These are phyloP conservation scores for Paecilomyces sp. DNA, from an alignment of 2,329 filamentous ascomycete species.

Conservation along the genomic window DNA sequence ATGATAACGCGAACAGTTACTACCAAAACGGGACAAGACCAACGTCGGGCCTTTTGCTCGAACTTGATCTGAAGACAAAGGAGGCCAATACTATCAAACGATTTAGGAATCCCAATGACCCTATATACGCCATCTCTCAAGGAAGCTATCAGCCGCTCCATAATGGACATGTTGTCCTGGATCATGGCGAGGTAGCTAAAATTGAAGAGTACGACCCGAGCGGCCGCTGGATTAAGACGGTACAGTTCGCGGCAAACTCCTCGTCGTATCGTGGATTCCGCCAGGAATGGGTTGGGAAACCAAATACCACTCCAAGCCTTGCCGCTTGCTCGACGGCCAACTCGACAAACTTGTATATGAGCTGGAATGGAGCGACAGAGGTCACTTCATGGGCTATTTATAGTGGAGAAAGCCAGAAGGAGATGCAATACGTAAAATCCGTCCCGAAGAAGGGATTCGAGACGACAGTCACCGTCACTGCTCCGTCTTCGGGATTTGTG, in stretches of 20 bases:
- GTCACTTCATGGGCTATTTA: slow-evolving; percentile 14
- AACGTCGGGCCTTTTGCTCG: neutral
- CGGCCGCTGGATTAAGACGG: neutral
- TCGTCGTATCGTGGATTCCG: slow-evolving; percentile 2
- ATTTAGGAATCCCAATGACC: slow-evolving; percentile 30
- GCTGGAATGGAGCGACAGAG: slow-evolving; percentile 21
- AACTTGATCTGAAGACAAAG: neutral
- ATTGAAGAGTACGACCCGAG: too few species aligned
- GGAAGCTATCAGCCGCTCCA: neutral
- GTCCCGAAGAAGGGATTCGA: neutral
- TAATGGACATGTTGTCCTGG: too few species aligned
- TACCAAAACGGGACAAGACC: neutral
- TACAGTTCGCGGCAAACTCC: neutral
- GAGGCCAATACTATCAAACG: neutral
- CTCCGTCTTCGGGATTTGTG: neutral
- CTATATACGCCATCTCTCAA: slow-evolving; percentile 21
- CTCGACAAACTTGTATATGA: slow-evolving; percentile 16
- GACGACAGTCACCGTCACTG: neutral
- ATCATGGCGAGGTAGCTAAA: too few species aligned
- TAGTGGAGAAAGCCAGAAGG: neutral
- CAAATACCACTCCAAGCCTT: neutral
- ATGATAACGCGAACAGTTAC: neutral
- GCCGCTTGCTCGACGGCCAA: slow-evolving; percentile 4
- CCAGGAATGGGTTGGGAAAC: neutral
- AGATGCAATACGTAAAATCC: neutral